Conservation (phyloP, 192 early-diverging fungal genomes). For the Coemansia sp. region DNA sequence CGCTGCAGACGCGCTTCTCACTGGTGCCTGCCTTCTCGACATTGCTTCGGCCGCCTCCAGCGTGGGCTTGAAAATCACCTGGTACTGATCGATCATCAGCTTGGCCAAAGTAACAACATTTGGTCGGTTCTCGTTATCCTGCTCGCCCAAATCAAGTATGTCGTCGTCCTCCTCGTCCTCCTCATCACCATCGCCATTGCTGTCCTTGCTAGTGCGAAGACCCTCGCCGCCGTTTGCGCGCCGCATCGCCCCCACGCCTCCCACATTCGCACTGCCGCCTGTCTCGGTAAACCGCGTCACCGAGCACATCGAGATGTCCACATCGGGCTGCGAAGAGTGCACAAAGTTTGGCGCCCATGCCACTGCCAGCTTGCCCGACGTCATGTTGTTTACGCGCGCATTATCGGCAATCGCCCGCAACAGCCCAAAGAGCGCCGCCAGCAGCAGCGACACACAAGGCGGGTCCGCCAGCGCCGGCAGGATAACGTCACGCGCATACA, state of each 20-base stretch:
- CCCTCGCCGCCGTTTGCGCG: background rate
- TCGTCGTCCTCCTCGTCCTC: slow-evolving; percentile 28
- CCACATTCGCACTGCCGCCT: too few relatives aligned
- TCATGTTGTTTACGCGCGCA: slow-evolving; percentile 77
- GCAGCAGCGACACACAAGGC: slow-evolving; percentile 53
- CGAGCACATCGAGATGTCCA: slow-evolving; percentile 52
- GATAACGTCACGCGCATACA: slow-evolving; percentile 36
- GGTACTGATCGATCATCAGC: slow-evolving; percentile 51
- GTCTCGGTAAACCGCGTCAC: slow-evolving; percentile 37
- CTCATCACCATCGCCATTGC: slow-evolving; percentile 1
- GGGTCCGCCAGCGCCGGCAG: slow-evolving; percentile 47
- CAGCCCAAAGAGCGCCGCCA: slow-evolving; percentile 66
- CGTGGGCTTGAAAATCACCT: slow-evolving; percentile 43
- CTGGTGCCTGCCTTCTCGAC: slow-evolving; percentile 22
- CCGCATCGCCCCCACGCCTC: too few relatives aligned
- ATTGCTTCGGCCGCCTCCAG: slow-evolving; percentile 44
- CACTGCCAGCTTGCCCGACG: slow-evolving; percentile 71
- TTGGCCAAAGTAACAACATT: slow-evolving; percentile 43
- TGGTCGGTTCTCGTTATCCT: slow-evolving; percentile 32
- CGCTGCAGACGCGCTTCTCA: background rate
- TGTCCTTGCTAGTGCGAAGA: background rate
- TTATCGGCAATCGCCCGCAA: slow-evolving; percentile 67
- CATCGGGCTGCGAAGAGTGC: slow-evolving; percentile 46
- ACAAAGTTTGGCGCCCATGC: slow-evolving; percentile 89
- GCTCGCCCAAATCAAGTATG: slow-evolving; percentile 15